Evolutionary conservation across 495 filamentous ascomycete genomes (phyloP).

Genomic region (Podospora tetraspora): DNA sequence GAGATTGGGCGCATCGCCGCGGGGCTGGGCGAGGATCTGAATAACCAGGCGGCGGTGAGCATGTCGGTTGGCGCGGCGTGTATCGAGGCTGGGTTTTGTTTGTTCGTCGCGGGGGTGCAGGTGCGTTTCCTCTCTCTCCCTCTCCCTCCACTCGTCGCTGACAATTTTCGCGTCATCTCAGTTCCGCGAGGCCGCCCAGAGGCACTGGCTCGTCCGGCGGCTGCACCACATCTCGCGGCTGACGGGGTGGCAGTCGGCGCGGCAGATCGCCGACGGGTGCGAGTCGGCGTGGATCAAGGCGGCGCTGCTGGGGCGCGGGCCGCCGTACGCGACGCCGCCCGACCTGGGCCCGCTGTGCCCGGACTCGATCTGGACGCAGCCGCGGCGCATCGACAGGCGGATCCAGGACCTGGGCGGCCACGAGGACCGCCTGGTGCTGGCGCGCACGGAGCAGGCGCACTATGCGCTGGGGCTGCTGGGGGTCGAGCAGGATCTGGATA

Average conservation of each 20-base stretch:
- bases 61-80: slow-evolving; percentile 77
- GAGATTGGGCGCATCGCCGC: slow-evolving; percentile 76
- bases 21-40: slow-evolving; percentile 65
- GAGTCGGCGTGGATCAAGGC: slow-evolving; percentile 76
- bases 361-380: slow-evolving; percentile 37
- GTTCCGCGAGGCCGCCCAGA: slow-evolving; percentile 65
- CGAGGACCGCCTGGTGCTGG: slow-evolving; percentile 38
- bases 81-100: slow-evolving; percentile 68
- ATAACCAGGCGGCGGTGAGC: slow-evolving; percentile 55
- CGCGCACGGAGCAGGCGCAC: slow-evolving; percentile 45
- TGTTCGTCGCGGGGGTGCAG: slow-evolving; percentile 81
- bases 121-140: slow-evolving; percentile 34
- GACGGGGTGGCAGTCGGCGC: slow-evolving; percentile 81
- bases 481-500: slow-evolving; percentile 48
- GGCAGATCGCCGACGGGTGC: slow-evolving; percentile 74
- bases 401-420: slow-evolving; percentile 35
- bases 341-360: slow-evolving; percentile 30
- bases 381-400: slow-evolving; percentile 37
- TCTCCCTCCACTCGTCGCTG: neutral
- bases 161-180: slow-evolving; percentile 32
- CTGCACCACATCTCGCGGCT: slow-evolving; percentile 69
- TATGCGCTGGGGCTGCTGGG: slow-evolving; percentile 50
- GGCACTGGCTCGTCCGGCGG: slow-evolving; percentile 67
- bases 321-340: slow-evolving; percentile 58
- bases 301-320: slow-evolving; percentile 65